A percentile compares a stretch with the other conserved stretches of the same genome.
Evolutionary conservation across 768 basidiomycete genomes (phyloP).

Genomic region (Daedalea quercina): DNA sequence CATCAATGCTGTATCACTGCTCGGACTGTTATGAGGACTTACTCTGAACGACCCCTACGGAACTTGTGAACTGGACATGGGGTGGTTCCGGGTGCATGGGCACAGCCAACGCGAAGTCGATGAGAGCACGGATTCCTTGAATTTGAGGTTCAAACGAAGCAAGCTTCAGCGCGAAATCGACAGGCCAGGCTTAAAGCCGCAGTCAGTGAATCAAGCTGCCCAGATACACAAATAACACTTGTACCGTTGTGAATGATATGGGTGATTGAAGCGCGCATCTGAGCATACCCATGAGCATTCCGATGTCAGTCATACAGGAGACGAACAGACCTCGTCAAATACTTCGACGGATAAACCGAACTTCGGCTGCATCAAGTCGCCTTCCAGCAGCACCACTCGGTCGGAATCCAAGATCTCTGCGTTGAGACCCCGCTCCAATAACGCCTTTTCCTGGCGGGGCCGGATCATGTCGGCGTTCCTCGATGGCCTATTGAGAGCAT

Average conservation of each 20-base stretch:
- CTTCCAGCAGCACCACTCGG: conserved; percentile 13
- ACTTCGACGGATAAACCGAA: conserved; percentile 11
- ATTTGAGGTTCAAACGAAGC: neutral
- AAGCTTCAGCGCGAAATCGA: neutral
- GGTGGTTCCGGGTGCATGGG: neutral
- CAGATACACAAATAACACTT: neutral
- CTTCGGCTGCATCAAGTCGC: conserved; percentile 11
- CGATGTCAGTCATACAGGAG: no score
- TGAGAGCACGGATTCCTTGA: neutral
- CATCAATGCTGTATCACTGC: neutral
- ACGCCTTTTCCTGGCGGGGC: neutral
- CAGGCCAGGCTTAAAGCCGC: neutral
- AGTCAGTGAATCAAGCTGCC: neutral
- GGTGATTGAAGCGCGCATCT: neutral
- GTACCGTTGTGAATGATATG: conserved; percentile 1
- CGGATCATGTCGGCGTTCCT: neutral
- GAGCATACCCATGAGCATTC: no score
- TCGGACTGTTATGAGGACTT: neutral
- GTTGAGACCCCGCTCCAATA: conserved; percentile 12
- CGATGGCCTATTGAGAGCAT: conserved; percentile 19
- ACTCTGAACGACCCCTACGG: neutral
- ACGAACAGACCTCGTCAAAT: no score
- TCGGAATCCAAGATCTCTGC: conserved; percentile 4
- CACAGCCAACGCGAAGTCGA: neutral
- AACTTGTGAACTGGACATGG: neutral